These are phyloP conservation scores for Dothiorella sarmentorum DNA, from an alignment of 2,329 filamentous ascomycete species.

Conservation along the genomic window DNA sequence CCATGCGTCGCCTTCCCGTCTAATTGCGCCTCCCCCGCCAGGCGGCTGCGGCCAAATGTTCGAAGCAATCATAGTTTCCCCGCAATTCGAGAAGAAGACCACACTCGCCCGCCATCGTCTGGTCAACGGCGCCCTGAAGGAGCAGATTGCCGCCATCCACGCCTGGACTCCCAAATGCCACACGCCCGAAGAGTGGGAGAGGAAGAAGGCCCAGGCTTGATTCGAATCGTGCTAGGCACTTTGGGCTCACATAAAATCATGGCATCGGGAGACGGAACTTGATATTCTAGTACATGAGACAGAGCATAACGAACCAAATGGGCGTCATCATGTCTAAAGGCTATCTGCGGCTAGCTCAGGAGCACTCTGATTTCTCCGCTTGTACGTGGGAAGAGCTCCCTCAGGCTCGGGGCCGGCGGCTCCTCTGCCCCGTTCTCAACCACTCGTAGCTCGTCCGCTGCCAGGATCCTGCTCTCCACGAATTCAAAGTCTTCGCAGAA, in stretches of 20 bases:
- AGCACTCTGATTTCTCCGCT: constrained; percentile 62
- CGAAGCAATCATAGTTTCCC: constrained; percentile 63
- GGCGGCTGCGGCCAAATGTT: constrained; percentile 70
- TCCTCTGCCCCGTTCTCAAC: constrained; percentile 38
- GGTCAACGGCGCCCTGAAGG: constrained; percentile 78
- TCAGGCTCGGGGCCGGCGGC: constrained; percentile 40
- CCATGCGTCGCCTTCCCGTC: background rate
- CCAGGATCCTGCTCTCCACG: constrained; percentile 59
- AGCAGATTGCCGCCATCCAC: constrained; percentile 86
- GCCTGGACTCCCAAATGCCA: constrained; percentile 94
- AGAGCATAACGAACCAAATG: background rate
- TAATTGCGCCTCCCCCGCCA: constrained; percentile 33
- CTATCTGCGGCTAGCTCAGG: constrained; percentile 48
- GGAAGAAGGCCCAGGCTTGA: constrained; percentile 50
- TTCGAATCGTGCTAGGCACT: too few species aligned
- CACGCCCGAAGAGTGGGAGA: constrained; percentile 85
- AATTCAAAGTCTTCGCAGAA: constrained; percentile 85
- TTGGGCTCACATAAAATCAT: background rate
- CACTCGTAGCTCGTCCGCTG: constrained; percentile 52
- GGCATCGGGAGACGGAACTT: background rate
- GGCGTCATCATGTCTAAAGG: background rate
- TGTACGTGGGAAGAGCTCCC: constrained; percentile 61
- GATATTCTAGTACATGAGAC: background rate
- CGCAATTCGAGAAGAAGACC: constrained; percentile 51
- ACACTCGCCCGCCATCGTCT: constrained; percentile 82